Evolutionary conservation across 2,329 filamentous ascomycete species (phyloP).

Genomic region (Cercospora zeina): DNA sequence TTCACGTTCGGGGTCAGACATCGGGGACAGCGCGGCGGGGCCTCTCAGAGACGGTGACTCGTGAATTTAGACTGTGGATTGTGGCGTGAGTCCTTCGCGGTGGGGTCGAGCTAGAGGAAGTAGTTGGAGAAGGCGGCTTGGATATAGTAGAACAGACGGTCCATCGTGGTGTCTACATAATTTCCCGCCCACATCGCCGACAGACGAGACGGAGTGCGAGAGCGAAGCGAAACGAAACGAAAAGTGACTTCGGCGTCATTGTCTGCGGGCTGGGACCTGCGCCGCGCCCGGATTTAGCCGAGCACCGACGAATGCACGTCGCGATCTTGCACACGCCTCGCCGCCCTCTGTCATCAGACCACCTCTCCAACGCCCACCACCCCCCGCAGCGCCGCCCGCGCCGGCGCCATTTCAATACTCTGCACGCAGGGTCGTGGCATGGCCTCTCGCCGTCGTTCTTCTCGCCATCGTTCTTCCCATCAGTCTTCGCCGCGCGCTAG

Average conservation of each 20-base stretch:
- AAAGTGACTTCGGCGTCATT: slow-evolving; percentile 8
- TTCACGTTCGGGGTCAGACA: slow-evolving; percentile 51
- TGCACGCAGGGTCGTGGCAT: background rate
- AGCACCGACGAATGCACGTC: background rate
- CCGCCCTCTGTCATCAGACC: background rate
- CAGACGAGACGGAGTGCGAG: background rate
- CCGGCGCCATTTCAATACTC: background rate
- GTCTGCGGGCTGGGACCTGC: background rate
- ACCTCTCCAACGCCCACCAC: background rate
- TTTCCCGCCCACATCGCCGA: background rate
- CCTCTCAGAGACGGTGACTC: background rate
- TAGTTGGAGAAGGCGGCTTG: slow-evolving; percentile 40
- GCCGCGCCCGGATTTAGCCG: background rate
- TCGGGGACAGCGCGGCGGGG: background rate
- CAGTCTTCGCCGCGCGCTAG: background rate
- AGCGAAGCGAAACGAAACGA: slow-evolving; percentile 1
- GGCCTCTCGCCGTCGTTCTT: background rate
- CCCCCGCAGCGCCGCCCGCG: background rate
- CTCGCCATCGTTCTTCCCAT: background rate
- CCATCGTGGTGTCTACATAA: slow-evolving; percentile 32
- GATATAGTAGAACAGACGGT: slow-evolving; percentile 42
- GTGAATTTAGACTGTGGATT: background rate
- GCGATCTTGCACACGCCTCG: background rate
- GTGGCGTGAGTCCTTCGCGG: slow-evolving; percentile 4
- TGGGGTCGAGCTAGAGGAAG: slow-evolving; percentile 31